Evolutionary conservation across 176 grass and related monocot species (phyloP).

Genomic region (Cenchrus purpureus): DNA sequence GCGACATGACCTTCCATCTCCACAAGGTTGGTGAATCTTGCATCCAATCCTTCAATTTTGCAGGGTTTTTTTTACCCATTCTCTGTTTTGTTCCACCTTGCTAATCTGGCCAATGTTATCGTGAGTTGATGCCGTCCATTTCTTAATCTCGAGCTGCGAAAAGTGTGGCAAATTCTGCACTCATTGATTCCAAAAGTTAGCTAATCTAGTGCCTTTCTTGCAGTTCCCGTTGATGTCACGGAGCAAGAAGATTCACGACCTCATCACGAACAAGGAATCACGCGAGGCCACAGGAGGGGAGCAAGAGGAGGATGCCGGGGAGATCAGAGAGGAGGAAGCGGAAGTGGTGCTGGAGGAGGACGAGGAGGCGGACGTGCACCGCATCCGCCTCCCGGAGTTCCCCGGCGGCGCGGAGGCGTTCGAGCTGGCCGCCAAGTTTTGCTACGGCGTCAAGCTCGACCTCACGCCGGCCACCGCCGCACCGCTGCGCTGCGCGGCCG

Average conservation of each 20-base stretch:
- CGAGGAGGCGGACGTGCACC: conserved; percentile 70
- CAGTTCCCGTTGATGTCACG: conserved; percentile 98
- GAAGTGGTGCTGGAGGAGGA: conserved; percentile 60
- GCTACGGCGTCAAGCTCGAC: conserved; percentile 96
- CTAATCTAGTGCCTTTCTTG: conserved; percentile 40
- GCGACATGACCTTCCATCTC: conserved; percentile 97
- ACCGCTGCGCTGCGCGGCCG: conserved; percentile 82
- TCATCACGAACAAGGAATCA: conserved; percentile 66
- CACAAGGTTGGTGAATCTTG: conserved; percentile 71
- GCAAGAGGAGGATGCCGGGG: conserved; percentile 34
- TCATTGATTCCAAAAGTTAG: conserved; percentile 30
- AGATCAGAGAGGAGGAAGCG: conserved; percentile 54
- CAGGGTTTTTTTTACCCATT: background rate
- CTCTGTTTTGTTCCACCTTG: background rate
- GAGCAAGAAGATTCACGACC: conserved; percentile 85
- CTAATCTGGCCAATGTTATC: conserved; percentile 3
- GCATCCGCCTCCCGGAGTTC: conserved; percentile 79
- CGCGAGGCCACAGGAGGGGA: conserved; percentile 8
- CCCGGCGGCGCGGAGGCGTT: conserved; percentile 81
- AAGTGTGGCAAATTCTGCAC: background rate
- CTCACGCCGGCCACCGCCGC: conserved; percentile 72
- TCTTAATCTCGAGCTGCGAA: conserved; percentile 3
- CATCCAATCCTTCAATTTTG: background rate
- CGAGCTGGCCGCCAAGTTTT: conserved; percentile 94
- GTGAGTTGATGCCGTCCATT: conserved; percentile 18